Conservation (phyloP, 495 filamentous ascomycete species). For the Daldinia caldariorum region DNA sequence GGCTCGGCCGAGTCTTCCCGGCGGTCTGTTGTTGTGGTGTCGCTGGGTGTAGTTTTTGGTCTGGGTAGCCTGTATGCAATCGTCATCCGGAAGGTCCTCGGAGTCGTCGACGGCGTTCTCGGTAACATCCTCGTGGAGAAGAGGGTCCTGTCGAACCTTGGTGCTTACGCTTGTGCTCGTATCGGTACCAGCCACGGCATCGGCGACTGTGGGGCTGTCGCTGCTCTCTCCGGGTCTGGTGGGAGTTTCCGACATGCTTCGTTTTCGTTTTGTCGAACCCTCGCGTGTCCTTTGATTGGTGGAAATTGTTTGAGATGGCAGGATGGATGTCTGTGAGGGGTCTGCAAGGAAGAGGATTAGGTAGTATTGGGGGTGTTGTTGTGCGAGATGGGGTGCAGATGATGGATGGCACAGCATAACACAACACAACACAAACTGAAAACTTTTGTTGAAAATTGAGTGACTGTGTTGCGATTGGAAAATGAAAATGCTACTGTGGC, state of each 20-base stretch:
- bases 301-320: neutral
- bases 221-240: neutral
- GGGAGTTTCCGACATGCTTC: conserved; percentile 25
- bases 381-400: conserved; percentile 26
- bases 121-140: neutral
- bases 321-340: conserved; percentile 3
- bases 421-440: neutral
- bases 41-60: conserved; percentile 18
- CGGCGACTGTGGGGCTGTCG: neutral
- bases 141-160: neutral
- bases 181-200: neutral
- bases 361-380: conserved; percentile 28
- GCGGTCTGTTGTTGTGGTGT: neutral
- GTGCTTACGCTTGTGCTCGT: neutral
- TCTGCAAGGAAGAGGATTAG: neutral
- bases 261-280: neutral
- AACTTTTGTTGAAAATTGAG: neutral
- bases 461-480: neutral
- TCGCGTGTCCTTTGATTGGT: conserved; percentile 19
- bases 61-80: conserved; percentile 22
- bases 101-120: conserved; percentile 41
- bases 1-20: neutral
- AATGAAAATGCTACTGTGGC: conserved; percentile 2
- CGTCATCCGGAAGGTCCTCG: conserved; percentile 37
- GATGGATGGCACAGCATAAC: neutral